A percentile compares a stretch with the other conserved stretches of the same genome.
Evolutionary conservation across 768 basidiomycete genomes (phyloP).

Genomic region (Rhizopogon salebrosus): DNA sequence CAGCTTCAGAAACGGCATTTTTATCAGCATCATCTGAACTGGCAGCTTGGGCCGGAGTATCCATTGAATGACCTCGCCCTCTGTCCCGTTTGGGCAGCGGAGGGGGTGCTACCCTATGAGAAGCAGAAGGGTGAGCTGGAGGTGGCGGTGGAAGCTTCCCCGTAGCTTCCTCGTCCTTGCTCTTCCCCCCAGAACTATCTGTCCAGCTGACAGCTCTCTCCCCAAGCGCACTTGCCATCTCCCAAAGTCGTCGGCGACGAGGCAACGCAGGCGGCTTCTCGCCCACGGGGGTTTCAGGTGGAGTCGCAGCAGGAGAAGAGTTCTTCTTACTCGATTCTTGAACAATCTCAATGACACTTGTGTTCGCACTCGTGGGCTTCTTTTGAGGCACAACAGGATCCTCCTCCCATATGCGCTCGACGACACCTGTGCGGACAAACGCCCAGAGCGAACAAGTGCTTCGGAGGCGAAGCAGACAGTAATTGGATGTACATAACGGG

Average conservation of each 20-base stretch:
- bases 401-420: slow-evolving; percentile 90
- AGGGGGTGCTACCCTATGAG: slow-evolving; percentile 34
- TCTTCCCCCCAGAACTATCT: slow-evolving; percentile 23
- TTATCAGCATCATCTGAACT: slow-evolving; percentile 7
- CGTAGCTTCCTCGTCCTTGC: slow-evolving; percentile 18
- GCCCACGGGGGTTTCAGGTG: not conserved
- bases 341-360: slow-evolving; percentile 1
- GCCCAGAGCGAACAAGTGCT: slow-evolving; percentile 90
- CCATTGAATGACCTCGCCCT: slow-evolving; percentile 23
- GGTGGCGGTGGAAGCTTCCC: slow-evolving; percentile 17
- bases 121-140: slow-evolving; percentile 21
- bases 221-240: slow-evolving; percentile 58
- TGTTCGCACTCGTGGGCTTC: slow-evolving; percentile 12
- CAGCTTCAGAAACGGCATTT: slow-evolving; percentile 1
- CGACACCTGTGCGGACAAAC: slow-evolving; percentile 74
- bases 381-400: slow-evolving; percentile 39
- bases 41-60: slow-evolving; percentile 3
- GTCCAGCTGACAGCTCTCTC: slow-evolving; percentile 58
- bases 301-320: not conserved
- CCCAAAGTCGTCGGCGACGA: slow-evolving; percentile 59
- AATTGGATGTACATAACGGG: slow-evolving; percentile 79
- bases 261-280: slow-evolving; percentile 62
- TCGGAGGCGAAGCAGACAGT: slow-evolving; percentile 79
- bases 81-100: slow-evolving; percentile 48
- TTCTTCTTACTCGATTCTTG: not conserved